These are phyloP conservation scores for Raffaelea arxii DNA, from an alignment of 2,329 filamentous ascomycete species.

Conservation along the genomic window DNA sequence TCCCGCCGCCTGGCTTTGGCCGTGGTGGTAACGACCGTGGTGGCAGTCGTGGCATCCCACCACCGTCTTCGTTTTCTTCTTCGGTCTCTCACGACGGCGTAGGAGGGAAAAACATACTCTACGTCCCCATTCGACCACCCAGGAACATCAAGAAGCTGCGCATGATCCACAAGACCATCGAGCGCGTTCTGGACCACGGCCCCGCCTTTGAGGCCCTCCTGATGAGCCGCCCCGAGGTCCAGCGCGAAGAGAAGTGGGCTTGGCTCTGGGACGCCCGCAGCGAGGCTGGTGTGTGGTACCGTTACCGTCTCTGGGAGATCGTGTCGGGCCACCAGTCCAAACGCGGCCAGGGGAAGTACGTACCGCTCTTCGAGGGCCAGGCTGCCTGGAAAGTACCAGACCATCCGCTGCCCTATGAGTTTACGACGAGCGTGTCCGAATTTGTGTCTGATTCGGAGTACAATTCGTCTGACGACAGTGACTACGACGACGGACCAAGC, in stretches of 20 bases:
- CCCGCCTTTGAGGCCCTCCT: conserved; percentile 84
- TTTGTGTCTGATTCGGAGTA: conserved; percentile 79
- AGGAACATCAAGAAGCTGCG: conserved; percentile 68
- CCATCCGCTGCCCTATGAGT: conserved; percentile 69
- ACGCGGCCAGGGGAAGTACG: conserved; percentile 38
- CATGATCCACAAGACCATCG: conserved; percentile 80
- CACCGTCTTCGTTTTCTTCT: conserved; percentile 63
- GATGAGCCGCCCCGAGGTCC: conserved; percentile 77
- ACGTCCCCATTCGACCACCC: conserved; percentile 67
- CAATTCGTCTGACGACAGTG: conserved; percentile 78
- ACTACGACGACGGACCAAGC: conserved; percentile 46
- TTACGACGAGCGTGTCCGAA: conserved; percentile 64
- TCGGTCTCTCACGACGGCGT: conserved; percentile 26
- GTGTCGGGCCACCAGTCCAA: conserved; percentile 53
- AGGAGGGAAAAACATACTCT: conserved; percentile 38
- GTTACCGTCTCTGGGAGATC: conserved; percentile 83
- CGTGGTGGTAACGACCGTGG: conserved; percentile 16
- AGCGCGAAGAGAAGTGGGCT: conserved; percentile 80
- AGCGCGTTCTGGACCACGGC: conserved; percentile 68
- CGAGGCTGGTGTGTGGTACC: conserved; percentile 77
- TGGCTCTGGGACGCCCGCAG: conserved; percentile 87
- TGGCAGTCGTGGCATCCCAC: conserved; percentile 31
- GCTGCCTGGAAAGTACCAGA: conserved; percentile 71
- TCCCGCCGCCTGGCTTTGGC: conserved; percentile 53
- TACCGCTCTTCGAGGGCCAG: conserved; percentile 65